These are phyloP conservation scores for Suillus variegatus DNA, from an alignment of 768 basidiomycete genomes.

Conservation along the genomic window DNA sequence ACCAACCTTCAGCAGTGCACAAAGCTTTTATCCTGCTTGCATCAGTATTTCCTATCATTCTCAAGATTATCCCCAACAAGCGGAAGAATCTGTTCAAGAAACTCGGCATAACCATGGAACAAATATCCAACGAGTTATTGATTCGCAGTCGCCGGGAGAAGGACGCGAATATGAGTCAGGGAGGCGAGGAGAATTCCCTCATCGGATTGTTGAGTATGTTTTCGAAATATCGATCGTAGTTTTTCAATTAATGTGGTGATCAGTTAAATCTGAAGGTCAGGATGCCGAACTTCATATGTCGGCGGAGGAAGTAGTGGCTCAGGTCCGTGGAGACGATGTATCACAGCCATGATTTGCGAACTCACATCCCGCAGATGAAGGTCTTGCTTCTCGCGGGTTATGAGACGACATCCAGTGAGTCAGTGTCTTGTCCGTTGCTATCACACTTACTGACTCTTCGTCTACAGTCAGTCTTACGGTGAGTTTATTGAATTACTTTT, in stretches of 20 bases:
- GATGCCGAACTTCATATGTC: not conserved
- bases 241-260: not conserved
- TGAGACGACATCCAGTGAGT: not conserved
- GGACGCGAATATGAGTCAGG: not conserved
- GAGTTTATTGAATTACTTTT: not conserved
- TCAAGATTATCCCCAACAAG: not conserved
- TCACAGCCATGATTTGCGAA: not conserved
- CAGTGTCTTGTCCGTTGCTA: not conserved
- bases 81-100: not conserved
- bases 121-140: not conserved
- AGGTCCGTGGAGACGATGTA: not conserved
- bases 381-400: not conserved
- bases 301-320: not conserved
- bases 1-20: conserved; percentile 27
- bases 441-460: not conserved
- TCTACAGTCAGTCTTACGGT: not conserved
- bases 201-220: not conserved
- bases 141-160: not conserved
- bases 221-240: not conserved
- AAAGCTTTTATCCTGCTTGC: conserved; percentile 4
- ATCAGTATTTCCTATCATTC: not conserved
- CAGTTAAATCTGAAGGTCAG: not conserved
- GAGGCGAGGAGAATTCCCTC: not conserved
- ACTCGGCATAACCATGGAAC: not conserved
- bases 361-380: not conserved